Evolutionary conservation across 441 rosid genomes (phyloP), one percentile per base, ranked within the genome.

Genomic region (Gossypium laxum): DNA sequence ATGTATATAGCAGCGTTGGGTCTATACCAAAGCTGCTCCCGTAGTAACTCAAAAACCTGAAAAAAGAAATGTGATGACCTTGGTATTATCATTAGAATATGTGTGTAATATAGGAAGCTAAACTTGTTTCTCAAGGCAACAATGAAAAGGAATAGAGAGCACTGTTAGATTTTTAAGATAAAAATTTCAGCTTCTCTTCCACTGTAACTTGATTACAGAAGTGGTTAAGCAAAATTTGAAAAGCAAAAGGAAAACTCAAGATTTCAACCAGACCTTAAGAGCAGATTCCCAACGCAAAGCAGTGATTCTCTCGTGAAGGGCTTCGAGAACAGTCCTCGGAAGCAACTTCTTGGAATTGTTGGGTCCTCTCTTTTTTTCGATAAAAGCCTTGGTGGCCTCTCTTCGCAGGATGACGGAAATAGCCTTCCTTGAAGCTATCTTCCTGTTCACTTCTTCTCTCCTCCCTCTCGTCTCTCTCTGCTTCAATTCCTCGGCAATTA

Each of bases 231-330:
- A 38, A 7, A 38, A 38, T 38, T 38, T 7, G 12, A 7, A 38
- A 15, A 38, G 18, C 47, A 59, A 71, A 7, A 18, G 7, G n/a
- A 28, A 67, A 48, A 17, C 3, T 18, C 59, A 54, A 14, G 43
- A 61, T 68, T 21, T 19, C 18, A 19, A 66, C 4, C 22, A 0
- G 0, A 88, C 98, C 91, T 84, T 85, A 67, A 93, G 96, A 73
- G 97, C 93, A 69, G 98, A 93, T 60, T 87, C 89, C 98, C 98
- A 93, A 0, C 93, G 91, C 75, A 88, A 76, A 72, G 93, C 96
- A 7, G 92, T 87, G 56, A 91, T 87, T 68, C 97, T 74, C 50
- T 93, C 98, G 62, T 86, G 88, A 73, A 93, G 97, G 73, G 93
- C 85, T 76, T 93, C 97, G 12, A 93, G 93, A 17, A 93, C 91